phyloP scores from a whole-genome alignment of 164 flowering plant genomes.

The Aristolochia californica region DNA sequence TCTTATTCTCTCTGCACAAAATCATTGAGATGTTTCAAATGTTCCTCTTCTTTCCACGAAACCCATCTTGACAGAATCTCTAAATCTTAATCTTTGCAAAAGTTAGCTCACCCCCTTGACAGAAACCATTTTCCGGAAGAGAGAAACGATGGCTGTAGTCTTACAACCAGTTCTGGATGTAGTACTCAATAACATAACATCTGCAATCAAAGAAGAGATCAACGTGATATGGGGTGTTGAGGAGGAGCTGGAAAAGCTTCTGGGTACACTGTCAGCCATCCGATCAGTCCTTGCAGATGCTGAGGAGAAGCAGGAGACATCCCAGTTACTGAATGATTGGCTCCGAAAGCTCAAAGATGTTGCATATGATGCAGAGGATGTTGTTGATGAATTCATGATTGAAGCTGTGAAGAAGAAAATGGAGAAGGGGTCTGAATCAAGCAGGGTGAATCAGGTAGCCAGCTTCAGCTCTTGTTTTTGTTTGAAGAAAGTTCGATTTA shows the following conservation, averaged over 20 bases:
- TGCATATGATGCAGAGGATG: slow-evolving; percentile 5
- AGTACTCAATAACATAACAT: background rate
- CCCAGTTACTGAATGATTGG: slow-evolving; percentile 1
- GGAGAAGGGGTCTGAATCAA: background rate
- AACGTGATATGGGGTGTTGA: slow-evolving; percentile 4
- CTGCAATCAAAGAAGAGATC: background rate
- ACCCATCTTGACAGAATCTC: no score
- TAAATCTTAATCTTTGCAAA: no score
- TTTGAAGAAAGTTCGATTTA: background rate
- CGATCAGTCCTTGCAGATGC: slow-evolving; percentile 6
- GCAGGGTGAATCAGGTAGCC: no score
- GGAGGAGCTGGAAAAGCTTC: slow-evolving; percentile 2
- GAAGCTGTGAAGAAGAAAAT: background rate
- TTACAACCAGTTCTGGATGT: no score
- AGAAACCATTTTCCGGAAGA: no score
- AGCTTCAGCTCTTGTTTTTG: background rate
- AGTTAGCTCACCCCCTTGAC: no score
- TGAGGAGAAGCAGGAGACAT: background rate
- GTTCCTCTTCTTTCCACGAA: no score
- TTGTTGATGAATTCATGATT: slow-evolving; percentile 1
- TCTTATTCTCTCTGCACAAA: no score
- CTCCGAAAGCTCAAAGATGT: slow-evolving; percentile 5
- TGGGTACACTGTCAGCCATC: background rate
- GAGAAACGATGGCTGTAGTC: no score
- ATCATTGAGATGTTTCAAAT: no score